Conservation (phyloP, 1,139 yeast species). For the Yamadazyma siamensis region DNA sequence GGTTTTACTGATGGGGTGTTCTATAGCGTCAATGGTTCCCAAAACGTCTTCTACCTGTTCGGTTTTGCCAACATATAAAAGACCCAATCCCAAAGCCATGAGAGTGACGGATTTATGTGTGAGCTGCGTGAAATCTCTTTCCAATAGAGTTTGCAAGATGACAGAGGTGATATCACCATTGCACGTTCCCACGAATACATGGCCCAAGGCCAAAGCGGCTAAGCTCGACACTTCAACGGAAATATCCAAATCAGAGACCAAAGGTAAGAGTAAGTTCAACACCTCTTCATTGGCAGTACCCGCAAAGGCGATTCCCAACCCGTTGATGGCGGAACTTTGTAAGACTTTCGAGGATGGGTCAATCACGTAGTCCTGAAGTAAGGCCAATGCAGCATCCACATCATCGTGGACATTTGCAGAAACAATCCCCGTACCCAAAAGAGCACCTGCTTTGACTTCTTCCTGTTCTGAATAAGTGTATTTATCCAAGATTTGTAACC, state of each 20-base stretch:
- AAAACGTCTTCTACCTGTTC: constrained; percentile 94
- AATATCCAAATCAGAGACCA: constrained; percentile 74
- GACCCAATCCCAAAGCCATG: constrained; percentile 88
- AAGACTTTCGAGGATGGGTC: constrained; percentile 45
- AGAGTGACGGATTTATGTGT: constrained; percentile 86
- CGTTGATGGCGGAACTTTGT: constrained; percentile 80
- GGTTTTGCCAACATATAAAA: constrained; percentile 89
- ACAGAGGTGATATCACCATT: constrained; percentile 92
- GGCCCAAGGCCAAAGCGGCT: constrained; percentile 91
- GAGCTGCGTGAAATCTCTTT: constrained; percentile 74
- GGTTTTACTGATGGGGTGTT: constrained; percentile 88
- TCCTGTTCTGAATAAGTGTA: constrained; percentile 83
- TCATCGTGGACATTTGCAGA: constrained; percentile 95
- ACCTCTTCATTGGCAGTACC: constrained; percentile 90
- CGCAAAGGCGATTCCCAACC: constrained; percentile 92
- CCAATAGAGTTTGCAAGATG: constrained; percentile 84
- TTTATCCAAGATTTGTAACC: constrained; percentile 85
- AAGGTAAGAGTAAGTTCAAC: constrained; percentile 72
- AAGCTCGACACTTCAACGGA: constrained; percentile 78
- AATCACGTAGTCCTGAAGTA: constrained; percentile 75
- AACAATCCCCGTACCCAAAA: constrained; percentile 93
- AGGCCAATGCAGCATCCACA: constrained; percentile 85
- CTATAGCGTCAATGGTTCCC: constrained; percentile 93
- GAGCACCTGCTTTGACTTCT: constrained; percentile 93
- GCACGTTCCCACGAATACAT: constrained; percentile 92